Conservation (phyloP, 2,329 filamentous ascomycete species). For the Onygenales sp. region DNA sequence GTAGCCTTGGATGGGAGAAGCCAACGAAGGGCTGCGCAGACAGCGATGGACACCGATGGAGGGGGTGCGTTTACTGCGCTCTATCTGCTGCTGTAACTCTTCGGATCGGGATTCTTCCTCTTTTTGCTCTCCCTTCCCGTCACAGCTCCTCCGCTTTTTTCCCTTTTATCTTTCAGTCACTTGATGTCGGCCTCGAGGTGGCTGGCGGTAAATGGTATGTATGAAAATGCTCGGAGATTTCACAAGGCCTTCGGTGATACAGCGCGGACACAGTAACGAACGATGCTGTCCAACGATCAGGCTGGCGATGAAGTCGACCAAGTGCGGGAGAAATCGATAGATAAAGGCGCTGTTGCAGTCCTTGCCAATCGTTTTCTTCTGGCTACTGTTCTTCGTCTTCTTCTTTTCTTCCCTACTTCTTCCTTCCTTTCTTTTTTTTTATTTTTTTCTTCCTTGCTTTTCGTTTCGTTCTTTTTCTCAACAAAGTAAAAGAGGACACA, state of each 20-base stretch:
- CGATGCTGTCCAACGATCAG: background rate
- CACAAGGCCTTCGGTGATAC: background rate
- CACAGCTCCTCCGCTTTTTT: too few species aligned
- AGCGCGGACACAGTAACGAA: background rate
- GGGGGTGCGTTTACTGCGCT: background rate
- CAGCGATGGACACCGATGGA: background rate
- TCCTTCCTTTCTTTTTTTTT: slow-evolving; percentile 6
- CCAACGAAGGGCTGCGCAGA: background rate
- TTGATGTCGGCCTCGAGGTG: too few species aligned
- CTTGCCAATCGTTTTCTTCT: background rate
- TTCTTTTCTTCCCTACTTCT: slow-evolving; percentile 3
- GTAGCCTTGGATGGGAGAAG: background rate
- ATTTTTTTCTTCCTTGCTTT: slow-evolving; percentile 7
- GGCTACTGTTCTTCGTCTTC: background rate
- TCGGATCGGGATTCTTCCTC: too few species aligned
- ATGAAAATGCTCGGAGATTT: too few species aligned
- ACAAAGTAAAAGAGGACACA: slow-evolving; percentile 6
- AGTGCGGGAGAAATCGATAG: too few species aligned
- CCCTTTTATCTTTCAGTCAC: too few species aligned
- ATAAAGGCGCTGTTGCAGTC: background rate
- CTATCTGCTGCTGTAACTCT: background rate
- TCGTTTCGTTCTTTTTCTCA: background rate
- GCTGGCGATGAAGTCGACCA: too few species aligned
- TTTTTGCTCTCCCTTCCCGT: too few species aligned
- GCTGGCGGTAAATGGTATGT: too few species aligned